Evolutionary conservation across 352 stramenopile species (phyloP).

Genomic region (Phytophthora citrophthora): DNA sequence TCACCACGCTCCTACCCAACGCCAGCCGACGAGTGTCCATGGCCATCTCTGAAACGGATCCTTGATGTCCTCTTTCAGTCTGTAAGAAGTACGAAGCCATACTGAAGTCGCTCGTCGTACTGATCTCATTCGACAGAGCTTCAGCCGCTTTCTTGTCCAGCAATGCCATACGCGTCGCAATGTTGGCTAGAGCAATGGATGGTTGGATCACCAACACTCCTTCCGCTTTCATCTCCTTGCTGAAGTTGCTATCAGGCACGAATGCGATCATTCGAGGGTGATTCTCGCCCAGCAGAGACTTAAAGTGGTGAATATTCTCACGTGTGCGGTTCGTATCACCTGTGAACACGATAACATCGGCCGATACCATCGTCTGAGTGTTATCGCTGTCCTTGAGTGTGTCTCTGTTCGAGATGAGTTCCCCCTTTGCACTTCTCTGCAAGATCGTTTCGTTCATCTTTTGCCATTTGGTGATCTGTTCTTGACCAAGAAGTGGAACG

Average conservation of each 20-base stretch:
- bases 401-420: constrained; percentile 75
- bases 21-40: constrained; percentile 44
- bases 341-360: constrained; percentile 71
- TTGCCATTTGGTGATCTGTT: constrained; percentile 64
- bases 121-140: constrained; percentile 53
- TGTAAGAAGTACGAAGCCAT: constrained; percentile 70
- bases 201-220: constrained; percentile 61
- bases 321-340: constrained; percentile 50
- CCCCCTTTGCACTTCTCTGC: constrained; percentile 48
- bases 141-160: constrained; percentile 48
- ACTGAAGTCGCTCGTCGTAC: constrained; percentile 53
- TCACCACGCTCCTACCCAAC: constrained; percentile 63
- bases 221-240: constrained; percentile 45
- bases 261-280: constrained; percentile 69
- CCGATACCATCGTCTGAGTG: constrained; percentile 43
- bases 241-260: constrained; percentile 53
- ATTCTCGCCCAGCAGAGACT: constrained; percentile 44
- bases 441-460: constrained; percentile 70
- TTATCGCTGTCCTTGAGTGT: constrained; percentile 53
- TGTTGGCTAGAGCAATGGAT: constrained; percentile 73
- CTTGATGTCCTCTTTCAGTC: constrained; percentile 28
- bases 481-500: constrained; percentile 62
- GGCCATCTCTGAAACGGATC: constrained; percentile 46
- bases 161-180: constrained; percentile 67
- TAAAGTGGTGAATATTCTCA: constrained; percentile 58